These are phyloP conservation scores for Suillus alpinus DNA, from an alignment of 768 basidiomycete species.

Conservation along the genomic window DNA sequence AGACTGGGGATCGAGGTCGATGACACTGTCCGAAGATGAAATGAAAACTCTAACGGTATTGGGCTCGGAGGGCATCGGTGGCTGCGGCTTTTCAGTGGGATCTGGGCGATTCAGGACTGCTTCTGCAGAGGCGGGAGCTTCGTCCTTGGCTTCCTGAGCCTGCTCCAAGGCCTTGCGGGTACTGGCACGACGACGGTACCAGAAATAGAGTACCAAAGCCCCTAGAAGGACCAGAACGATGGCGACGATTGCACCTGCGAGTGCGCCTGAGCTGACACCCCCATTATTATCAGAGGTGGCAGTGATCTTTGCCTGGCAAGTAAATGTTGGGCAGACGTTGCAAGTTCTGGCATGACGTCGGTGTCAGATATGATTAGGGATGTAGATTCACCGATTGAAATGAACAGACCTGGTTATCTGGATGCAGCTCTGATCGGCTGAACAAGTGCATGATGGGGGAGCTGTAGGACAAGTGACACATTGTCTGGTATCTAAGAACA, in stretches of 20 bases:
- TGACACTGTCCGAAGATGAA: conserved; percentile 46
- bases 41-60: conserved; percentile 49
- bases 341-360: conserved; percentile 48
- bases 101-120: conserved; percentile 82
- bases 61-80: conserved; percentile 30
- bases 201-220: conserved; percentile 51
- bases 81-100: conserved; percentile 62
- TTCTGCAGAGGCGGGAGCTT: conserved; percentile 71
- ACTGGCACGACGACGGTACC: conserved; percentile 60
- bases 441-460: conserved; percentile 52
- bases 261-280: conserved; percentile 59
- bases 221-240: conserved; percentile 56
- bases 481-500: conserved; percentile 37
- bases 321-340: conserved; percentile 46
- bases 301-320: conserved; percentile 42
- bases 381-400: conserved; percentile 1
- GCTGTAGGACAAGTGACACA: conserved; percentile 53
- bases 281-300: conserved; percentile 23
- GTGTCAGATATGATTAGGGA: conserved; percentile 1
- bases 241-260: conserved; percentile 73
- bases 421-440: conserved; percentile 53
- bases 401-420: conserved; percentile 54
- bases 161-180: conserved; percentile 33
- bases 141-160: conserved; percentile 44
- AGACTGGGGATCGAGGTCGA: conserved; percentile 59